A percentile compares a stretch with the other conserved stretches of the same genome.
Conservation (phyloP, 2,329 filamentous ascomycete species). For the Hyphodiscus sp. region DNA sequence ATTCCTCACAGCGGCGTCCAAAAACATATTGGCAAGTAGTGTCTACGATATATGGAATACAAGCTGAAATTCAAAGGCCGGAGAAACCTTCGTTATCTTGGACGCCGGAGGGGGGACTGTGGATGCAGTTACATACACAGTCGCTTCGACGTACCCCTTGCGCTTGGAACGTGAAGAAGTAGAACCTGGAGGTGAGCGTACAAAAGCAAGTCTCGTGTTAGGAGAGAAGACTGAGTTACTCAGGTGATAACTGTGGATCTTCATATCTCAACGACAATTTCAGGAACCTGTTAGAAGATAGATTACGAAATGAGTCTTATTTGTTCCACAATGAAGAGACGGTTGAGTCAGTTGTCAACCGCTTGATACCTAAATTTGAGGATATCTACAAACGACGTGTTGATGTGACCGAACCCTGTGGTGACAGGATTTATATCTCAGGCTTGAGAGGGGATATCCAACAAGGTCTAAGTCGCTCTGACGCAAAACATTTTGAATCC, state of each 20-base stretch:
- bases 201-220: background rate
- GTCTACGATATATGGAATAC: background rate
- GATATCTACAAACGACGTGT: constrained; percentile 6
- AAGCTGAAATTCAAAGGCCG: constrained; percentile 2
- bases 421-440: constrained; percentile 6
- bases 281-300: background rate
- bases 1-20: constrained; percentile 19
- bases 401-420: background rate
- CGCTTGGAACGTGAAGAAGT: constrained; percentile 12
- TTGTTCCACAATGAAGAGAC: constrained; percentile 5
- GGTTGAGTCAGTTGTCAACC: constrained; percentile 4
- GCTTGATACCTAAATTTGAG: constrained; percentile 7
- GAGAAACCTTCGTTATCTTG: background rate
- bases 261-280: constrained; percentile 9
- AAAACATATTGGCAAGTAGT: constrained; percentile 9
- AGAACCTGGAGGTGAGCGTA: background rate
- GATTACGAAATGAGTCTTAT: constrained; percentile 8
- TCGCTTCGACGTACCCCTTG: constrained; percentile 22
- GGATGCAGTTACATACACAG: constrained; percentile 25
- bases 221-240: background rate
- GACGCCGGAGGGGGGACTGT: constrained; percentile 25
- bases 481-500: constrained; percentile 9
- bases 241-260: constrained; percentile 10
- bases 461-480: constrained; percentile 1
- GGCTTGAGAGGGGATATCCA: constrained; percentile 7